Evolutionary conservation across 306 rosid species (phyloP).

Genomic region (Castanea crenata): DNA sequence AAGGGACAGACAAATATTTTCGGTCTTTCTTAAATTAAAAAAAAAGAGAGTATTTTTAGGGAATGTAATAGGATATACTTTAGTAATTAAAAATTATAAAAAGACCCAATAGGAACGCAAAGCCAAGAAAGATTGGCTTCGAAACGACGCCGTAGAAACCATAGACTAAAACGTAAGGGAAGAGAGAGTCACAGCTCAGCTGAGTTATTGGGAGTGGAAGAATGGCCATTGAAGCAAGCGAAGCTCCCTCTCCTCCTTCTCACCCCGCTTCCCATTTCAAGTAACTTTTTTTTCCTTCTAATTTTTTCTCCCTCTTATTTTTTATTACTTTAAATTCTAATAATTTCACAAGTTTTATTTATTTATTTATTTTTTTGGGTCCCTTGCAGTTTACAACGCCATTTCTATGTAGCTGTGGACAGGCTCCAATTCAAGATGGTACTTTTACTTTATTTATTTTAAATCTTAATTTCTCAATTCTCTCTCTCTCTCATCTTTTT

Average conservation of each 20-base stretch:
- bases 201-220: background rate
- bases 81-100: too few relatives aligned
- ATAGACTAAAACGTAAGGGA: background rate
- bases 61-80: too few relatives aligned
- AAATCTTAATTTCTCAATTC: background rate
- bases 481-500: too few relatives aligned
- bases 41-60: too few relatives aligned
- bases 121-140: background rate
- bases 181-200: background rate
- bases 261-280: constrained; percentile 35
- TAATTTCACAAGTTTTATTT: background rate
- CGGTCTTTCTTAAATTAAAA: too few relatives aligned
- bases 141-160: background rate
- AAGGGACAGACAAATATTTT: too few relatives aligned
- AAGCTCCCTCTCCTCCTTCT: constrained; percentile 42
- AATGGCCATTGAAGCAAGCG: constrained; percentile 50
- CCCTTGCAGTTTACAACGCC: constrained; percentile 60
- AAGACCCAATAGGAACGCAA: too few relatives aligned
- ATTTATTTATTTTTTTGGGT: background rate
- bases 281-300: constrained; percentile 3
- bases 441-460: background rate
- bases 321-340: background rate
- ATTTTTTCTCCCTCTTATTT: background rate
- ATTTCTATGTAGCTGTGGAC: constrained; percentile 83
- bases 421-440: constrained; percentile 84